Base-by-base conservation (phyloP, 768 basidiomycete species). In the Gymnopilus junonius region DNA sequence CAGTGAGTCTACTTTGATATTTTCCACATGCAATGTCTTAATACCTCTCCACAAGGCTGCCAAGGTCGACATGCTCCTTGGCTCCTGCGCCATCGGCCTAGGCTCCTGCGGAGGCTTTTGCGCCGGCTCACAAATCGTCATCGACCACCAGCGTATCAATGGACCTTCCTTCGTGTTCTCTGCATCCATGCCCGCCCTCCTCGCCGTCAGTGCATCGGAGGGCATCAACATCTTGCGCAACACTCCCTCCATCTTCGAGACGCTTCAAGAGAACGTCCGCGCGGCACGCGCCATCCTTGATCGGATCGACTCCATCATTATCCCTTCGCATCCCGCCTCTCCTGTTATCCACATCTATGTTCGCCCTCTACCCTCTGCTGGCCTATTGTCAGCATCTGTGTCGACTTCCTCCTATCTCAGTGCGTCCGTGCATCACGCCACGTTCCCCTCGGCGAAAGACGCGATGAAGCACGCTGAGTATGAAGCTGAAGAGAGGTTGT, bases 61-160 rank as follows among this genome's bases (percentile, higher is more conserved):
- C 7, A 93, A 95, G 70, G 89, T 99, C 15, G 97, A 99, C 76
- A 95, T 99, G 84, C 82, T 98, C n/a, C 81, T 97, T 2, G 97
- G 95, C 3, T 96, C 94, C 25, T 85, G 94, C 63, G 91, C 95
- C 0, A 94, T 84, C 37, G 91, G 92, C 14, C 85, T 99, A 20
- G 87, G 86, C 62, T 87, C 96, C 0, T 83, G 85, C 1, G 97
- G 97, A 51, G 97, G 97, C 1, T 99, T 99, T 85, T 99, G 97
- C 70, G 94, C 94, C 3, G 97, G 97, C 25, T 91, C 92, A 1
- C 76, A 77, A 17, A 83, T 87, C 40, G 92, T 97, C 31, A 87
- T 94, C 23, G 87, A 93, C 65, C 97, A 99, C 72, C 97, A 97
- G 87, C 95, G 95, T 48, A 97, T 97, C 84, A 99, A 99, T 73